Conservation (phyloP, 2,329 filamentous ascomycete genomes). For the Xylaria sp. region DNA sequence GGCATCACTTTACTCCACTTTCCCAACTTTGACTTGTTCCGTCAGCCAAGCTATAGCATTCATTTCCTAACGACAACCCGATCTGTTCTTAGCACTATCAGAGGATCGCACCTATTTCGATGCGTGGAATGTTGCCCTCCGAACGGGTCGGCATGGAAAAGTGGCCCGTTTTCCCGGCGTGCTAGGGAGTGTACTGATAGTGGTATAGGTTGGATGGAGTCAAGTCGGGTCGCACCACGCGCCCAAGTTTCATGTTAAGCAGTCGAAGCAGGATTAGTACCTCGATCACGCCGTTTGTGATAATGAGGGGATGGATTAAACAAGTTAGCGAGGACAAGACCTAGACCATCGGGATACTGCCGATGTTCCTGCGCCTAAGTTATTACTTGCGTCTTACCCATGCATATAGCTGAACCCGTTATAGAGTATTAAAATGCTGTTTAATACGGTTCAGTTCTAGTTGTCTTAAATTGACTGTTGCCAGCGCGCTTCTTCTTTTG, state of each 20-base stretch:
- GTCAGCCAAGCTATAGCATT: conserved; percentile 22
- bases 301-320: background rate
- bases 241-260: conserved; percentile 11
- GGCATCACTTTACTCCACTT: conserved; percentile 3
- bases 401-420: background rate
- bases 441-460: background rate
- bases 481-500: background rate
- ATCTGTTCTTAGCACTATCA: background rate
- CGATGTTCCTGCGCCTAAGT: background rate
- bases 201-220: background rate
- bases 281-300: background rate
- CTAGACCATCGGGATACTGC: background rate
- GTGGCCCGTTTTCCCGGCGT: conserved; percentile 27
- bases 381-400: background rate
- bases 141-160: conserved; percentile 14
- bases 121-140: conserved; percentile 22
- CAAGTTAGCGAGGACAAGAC: background rate
- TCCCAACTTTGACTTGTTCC: conserved; percentile 23
- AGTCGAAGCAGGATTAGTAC: background rate
- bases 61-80: conserved; percentile 5
- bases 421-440: background rate
- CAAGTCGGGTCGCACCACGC: background rate
- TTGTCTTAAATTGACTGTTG: background rate
- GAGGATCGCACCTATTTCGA: conserved; percentile 1
- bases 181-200: background rate